Conservation (phyloP, 2,329 filamentous ascomycete genomes). For the Xylaria sp. region DNA sequence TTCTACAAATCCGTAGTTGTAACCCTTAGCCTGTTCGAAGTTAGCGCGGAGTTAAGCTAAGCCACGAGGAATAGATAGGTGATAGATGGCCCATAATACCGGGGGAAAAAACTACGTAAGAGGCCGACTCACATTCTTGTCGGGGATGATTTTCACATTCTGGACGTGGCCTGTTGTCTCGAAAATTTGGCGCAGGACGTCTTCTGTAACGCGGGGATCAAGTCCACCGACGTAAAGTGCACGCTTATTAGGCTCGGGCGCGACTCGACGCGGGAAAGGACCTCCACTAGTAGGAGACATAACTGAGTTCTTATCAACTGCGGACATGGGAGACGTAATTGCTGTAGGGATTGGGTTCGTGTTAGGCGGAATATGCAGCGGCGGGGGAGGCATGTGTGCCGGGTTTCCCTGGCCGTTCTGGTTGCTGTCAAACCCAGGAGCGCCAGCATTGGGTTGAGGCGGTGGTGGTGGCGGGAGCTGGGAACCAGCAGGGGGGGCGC, state of each 20-base stretch:
- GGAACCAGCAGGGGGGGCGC: conserved; percentile 68
- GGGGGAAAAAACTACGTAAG: background rate
- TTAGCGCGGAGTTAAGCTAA: conserved; percentile 12
- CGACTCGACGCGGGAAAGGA: conserved; percentile 85
- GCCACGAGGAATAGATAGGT: background rate
- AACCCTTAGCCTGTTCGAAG: conserved; percentile 80
- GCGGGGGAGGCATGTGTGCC: conserved; percentile 87
- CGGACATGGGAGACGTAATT: conserved; percentile 87
- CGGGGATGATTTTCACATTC: conserved; percentile 99
- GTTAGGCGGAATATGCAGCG: conserved; percentile 94
- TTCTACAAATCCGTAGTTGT: conserved; percentile 99
- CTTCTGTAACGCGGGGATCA: conserved; percentile 94
- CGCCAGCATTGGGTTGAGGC: conserved; percentile 73
- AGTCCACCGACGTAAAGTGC: conserved; percentile 95
- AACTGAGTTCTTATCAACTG: conserved; percentile 67
- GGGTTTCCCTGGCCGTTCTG: conserved; percentile 77
- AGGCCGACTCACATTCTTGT: conserved; percentile 89
- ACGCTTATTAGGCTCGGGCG: conserved; percentile 98
- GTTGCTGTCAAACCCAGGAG: conserved; percentile 80
- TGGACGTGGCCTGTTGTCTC: conserved; percentile 98
- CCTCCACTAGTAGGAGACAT: conserved; percentile 87
- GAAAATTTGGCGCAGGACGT: conserved; percentile 96
- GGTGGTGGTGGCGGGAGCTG: conserved; percentile 78
- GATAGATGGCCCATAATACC: background rate
- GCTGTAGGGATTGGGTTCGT: conserved; percentile 94